Evolutionary conservation across 1,284 basidiomycete genomes (phyloP).

Genomic region (Mycosarcoma maydis): DNA sequence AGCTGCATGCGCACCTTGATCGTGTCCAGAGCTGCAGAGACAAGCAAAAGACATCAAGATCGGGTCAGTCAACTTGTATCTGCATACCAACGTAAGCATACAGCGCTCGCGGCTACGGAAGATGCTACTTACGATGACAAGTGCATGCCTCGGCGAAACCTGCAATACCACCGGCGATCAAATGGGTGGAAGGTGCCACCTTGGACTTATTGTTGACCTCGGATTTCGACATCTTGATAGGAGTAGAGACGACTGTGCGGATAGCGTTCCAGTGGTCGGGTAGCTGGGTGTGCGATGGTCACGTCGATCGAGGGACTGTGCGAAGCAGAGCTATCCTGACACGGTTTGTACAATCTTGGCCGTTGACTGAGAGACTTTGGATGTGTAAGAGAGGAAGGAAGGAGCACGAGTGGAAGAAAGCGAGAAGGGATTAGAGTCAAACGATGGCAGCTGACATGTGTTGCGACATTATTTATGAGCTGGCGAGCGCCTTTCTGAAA

Average conservation of each 20-base stretch:
- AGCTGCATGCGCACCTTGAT: slow-evolving; percentile 99
- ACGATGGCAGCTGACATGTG: too few species aligned
- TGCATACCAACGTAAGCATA: neutral
- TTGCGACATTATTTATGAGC: too few species aligned
- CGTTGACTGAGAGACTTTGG: too few species aligned
- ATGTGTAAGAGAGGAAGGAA: too few species aligned
- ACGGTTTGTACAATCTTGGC: too few species aligned
- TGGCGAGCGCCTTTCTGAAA: neutral
- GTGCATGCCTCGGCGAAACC: slow-evolving; percentile 66
- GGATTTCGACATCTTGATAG: slow-evolving; percentile 32
- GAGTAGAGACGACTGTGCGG: too few species aligned
- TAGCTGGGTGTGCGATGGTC: too few species aligned
- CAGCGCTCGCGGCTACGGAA: neutral
- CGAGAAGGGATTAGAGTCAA: too few species aligned
- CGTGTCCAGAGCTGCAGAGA: slow-evolving; percentile 76
- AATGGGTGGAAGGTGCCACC: slow-evolving; percentile 64
- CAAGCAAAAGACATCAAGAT: neutral
- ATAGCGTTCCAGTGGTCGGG: too few species aligned
- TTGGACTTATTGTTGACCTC: slow-evolving; percentile 61
- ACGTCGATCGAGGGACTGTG: too few species aligned
- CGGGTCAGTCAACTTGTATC: neutral
- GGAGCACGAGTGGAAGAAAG: too few species aligned
- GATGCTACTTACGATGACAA: slow-evolving; percentile 63
- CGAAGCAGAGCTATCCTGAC: too few species aligned
- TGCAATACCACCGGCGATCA: slow-evolving; percentile 66